Evolutionary conservation across 805 yeast genomes (phyloP).

Genomic region (Sungouiella thailandica): DNA sequence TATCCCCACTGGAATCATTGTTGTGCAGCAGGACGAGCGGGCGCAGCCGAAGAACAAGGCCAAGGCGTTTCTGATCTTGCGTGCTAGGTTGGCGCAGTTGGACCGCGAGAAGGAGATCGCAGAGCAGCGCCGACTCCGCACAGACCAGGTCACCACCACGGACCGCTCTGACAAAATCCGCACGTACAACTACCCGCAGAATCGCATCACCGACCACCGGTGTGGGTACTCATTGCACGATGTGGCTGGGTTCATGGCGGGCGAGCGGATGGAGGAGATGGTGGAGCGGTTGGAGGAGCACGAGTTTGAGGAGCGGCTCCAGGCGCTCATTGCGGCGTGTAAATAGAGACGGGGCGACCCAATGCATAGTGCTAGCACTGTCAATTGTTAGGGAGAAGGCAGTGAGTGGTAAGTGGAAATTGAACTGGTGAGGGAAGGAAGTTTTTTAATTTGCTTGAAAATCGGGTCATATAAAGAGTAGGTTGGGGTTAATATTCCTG

Average conservation of each 20-base stretch:
- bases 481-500: too few relatives aligned
- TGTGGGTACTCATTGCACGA: conserved; percentile 80
- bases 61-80: conserved; percentile 76
- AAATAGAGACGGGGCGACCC: not conserved
- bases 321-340: conserved; percentile 15
- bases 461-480: too few relatives aligned
- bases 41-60: conserved; percentile 94
- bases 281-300: conserved; percentile 32
- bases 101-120: conserved; percentile 63
- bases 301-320: conserved; percentile 35
- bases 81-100: conserved; percentile 79
- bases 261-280: conserved; percentile 29
- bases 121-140: conserved; percentile 61
- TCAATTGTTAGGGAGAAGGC: not conserved
- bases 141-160: conserved; percentile 81
- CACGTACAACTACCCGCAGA: conserved; percentile 90
- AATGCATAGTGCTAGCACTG: not conserved
- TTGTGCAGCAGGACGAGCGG: conserved; percentile 89
- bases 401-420: too few relatives aligned
- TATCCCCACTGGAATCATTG: conserved; percentile 84
- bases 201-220: conserved; percentile 90
- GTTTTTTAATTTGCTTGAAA: too few relatives aligned
- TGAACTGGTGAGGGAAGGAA: too few relatives aligned
- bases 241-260: conserved; percentile 42
- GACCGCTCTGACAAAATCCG: conserved; percentile 91